These are phyloP conservation scores for Diaporthe nobilis DNA, from an alignment of 2,329 filamentous ascomycete genomes.

Conservation along the genomic window DNA sequence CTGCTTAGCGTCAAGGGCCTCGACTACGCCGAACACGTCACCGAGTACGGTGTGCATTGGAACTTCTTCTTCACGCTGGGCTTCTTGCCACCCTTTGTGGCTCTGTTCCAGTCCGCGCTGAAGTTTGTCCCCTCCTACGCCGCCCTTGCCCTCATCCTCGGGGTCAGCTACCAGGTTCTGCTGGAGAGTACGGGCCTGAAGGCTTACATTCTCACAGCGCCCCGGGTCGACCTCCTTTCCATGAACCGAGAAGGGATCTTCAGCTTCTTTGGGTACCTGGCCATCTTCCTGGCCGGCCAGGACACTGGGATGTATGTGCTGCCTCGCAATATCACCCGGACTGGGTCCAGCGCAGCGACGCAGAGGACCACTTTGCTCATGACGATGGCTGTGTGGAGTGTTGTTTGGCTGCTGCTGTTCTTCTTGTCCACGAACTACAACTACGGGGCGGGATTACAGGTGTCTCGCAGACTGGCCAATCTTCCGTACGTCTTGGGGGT, in stretches of 20 bases:
- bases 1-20: conserved; percentile 92
- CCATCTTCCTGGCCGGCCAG: conserved; percentile 93
- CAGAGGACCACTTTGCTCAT: conserved; percentile 72
- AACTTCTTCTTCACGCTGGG: conserved; percentile 99
- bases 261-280: conserved; percentile 92
- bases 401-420: conserved; percentile 80
- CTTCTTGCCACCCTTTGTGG: conserved; percentile 89
- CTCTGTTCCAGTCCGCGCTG: conserved; percentile 82
- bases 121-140: conserved; percentile 82
- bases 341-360: conserved; percentile 57
- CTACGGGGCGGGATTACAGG: conserved; percentile 80
- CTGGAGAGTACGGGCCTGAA: conserved; percentile 86
- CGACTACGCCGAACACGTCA: conserved; percentile 97
- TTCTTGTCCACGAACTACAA: conserved; percentile 75
- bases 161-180: conserved; percentile 78
- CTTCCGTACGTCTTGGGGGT: conserved; percentile 95
- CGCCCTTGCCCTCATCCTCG: conserved; percentile 78
- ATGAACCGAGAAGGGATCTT: conserved; percentile 97
- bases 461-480: conserved; percentile 92
- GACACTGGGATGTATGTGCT: conserved; percentile 85
- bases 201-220: conserved; percentile 85
- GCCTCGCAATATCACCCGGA: conserved; percentile 67
- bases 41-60: conserved; percentile 98
- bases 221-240: conserved; percentile 82
- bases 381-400: conserved; percentile 74